These are phyloP conservation scores for Aspergillus coremiiformis DNA, from an alignment of 495 filamentous ascomycete species.

Conservation along the genomic window DNA sequence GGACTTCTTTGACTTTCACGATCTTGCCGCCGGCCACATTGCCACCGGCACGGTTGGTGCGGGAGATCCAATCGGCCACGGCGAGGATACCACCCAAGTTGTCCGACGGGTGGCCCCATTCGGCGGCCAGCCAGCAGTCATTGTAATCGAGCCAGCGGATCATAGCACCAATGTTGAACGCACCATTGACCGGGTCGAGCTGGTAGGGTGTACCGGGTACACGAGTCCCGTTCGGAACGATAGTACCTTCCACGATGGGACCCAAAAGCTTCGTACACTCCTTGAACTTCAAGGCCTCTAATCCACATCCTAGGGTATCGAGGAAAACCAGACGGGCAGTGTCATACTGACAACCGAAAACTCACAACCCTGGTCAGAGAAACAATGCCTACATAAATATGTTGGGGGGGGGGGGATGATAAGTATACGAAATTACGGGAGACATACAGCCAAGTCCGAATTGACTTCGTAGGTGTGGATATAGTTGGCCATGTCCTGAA, in stretches of 20 bases:
- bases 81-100: constrained; percentile 94
- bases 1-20: constrained; percentile 77
- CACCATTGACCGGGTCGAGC: constrained; percentile 89
- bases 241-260: constrained; percentile 84
- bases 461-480: constrained; percentile 86
- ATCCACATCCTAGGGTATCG: constrained; percentile 92
- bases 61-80: constrained; percentile 93
- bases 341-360: constrained; percentile 58
- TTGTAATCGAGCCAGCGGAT: constrained; percentile 99
- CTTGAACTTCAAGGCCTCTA: constrained; percentile 91
- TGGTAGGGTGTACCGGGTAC: constrained; percentile 91
- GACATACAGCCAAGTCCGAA: constrained; percentile 82
- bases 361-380: neutral
- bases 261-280: constrained; percentile 92
- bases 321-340: constrained; percentile 85
- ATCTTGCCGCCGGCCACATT: constrained; percentile 82
- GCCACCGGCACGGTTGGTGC: constrained; percentile 86
- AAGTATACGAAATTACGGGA: neutral
- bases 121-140: constrained; percentile 97
- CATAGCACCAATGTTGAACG: constrained; percentile 98
- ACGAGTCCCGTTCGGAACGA: constrained; percentile 86
- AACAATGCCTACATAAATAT: neutral
- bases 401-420: too few relatives aligned
- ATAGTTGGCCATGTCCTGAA: constrained; percentile 89
- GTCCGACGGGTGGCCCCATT: constrained; percentile 98